These are phyloP conservation scores for Prunus yedoensis DNA, from an alignment of 331 rosid species.

Conservation along the genomic window DNA sequence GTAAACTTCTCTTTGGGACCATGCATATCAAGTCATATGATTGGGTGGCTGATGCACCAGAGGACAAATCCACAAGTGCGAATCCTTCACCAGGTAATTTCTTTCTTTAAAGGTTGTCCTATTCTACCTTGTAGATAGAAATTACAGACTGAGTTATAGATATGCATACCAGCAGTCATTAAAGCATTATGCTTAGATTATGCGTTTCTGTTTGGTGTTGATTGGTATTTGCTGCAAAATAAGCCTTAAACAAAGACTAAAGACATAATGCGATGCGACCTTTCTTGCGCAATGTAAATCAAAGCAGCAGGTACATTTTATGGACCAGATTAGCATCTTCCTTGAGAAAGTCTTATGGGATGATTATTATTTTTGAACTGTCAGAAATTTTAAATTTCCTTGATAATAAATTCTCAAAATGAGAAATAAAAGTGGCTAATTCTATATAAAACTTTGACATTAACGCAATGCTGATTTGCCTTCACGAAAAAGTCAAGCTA, in stretches of 20 bases:
- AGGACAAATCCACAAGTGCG: slow-evolving; percentile 30
- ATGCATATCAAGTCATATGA: slow-evolving; percentile 96
- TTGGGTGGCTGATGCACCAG: slow-evolving; percentile 62
- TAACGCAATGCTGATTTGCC: not conserved
- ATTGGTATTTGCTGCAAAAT: not conserved
- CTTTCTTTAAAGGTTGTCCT: not conserved
- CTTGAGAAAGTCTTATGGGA: not conserved
- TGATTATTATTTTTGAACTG: too few species aligned
- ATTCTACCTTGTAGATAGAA: not conserved
- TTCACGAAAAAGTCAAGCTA: not conserved
- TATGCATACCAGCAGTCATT: not conserved
- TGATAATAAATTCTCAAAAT: too few species aligned
- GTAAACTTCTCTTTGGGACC: slow-evolving; percentile 87
- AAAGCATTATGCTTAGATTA: not conserved
- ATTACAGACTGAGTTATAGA: too few species aligned
- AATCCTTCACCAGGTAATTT: slow-evolving; percentile 56
- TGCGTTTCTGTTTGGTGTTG: too few species aligned
- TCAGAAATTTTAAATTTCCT: not conserved
- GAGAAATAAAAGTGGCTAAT: not conserved
- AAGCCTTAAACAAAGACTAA: too few species aligned
- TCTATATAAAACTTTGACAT: not conserved
- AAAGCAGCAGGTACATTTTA: not conserved
- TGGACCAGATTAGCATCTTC: not conserved
- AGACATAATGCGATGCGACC: not conserved
- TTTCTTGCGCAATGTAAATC: not conserved